These are phyloP conservation scores for Podila clonocystis DNA, from an alignment of 192 early-diverging fungal genomes.

Conservation along the genomic window DNA sequence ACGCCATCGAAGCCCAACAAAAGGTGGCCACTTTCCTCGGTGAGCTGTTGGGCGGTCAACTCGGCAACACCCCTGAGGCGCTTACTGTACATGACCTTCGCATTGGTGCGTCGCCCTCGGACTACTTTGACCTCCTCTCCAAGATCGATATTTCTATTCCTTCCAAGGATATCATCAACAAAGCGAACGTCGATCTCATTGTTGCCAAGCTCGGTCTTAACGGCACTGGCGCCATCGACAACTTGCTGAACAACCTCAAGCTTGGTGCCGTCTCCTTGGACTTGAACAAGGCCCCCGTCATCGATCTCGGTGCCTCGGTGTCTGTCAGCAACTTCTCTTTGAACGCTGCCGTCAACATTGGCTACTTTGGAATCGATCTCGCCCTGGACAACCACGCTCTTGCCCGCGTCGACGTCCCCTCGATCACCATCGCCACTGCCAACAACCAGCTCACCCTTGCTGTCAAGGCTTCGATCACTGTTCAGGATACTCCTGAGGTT, in stretches of 20 bases:
- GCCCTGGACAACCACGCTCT: constrained; percentile 35
- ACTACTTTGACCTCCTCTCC: constrained; percentile 48
- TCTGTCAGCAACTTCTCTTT: constrained; percentile 40
- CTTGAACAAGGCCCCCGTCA: constrained; percentile 47
- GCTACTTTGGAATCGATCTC: constrained; percentile 49
- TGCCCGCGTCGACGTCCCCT: constrained; percentile 43
- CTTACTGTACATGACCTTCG: constrained; percentile 45
- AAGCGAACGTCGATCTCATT: constrained; percentile 25
- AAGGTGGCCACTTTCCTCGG: constrained; percentile 43
- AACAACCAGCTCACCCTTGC: constrained; percentile 39
- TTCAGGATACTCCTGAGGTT: constrained; percentile 35
- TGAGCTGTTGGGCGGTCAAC: constrained; percentile 34
- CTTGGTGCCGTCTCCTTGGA: constrained; percentile 35
- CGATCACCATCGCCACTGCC: constrained; percentile 40
- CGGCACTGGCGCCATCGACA: constrained; percentile 1
- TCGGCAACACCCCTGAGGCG: constrained; percentile 43
- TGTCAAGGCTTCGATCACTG: constrained; percentile 33
- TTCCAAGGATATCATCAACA: constrained; percentile 34
- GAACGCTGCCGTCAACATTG: constrained; percentile 48
- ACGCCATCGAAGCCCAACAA: constrained; percentile 24
- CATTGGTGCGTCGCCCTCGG: constrained; percentile 43
- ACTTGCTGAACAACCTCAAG: constrained; percentile 39
- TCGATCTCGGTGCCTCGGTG: constrained; percentile 43
- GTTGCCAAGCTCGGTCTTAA: constrained; percentile 26
- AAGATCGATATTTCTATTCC: constrained; percentile 48